Conservation (phyloP, 164 flowering plant species). For the Litsea cubeba region DNA sequence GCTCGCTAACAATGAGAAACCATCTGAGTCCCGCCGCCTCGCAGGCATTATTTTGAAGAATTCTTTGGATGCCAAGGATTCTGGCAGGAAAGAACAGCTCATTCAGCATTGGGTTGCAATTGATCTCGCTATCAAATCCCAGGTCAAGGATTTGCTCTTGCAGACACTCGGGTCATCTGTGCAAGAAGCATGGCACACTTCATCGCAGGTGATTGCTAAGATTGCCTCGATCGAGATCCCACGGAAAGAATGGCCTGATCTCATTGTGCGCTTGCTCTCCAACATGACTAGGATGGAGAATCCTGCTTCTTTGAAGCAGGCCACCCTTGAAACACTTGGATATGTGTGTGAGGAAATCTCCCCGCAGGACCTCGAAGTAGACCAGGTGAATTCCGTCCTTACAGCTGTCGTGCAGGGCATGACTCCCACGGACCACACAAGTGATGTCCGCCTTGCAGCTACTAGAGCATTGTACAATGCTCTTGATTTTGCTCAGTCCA, state of each 20-base stretch:
- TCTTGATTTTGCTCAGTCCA: slow-evolving; percentile 76
- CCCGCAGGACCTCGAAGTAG: slow-evolving; percentile 57
- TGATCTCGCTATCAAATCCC: slow-evolving; percentile 43
- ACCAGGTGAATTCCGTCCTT: slow-evolving; percentile 72
- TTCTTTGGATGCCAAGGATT: slow-evolving; percentile 71
- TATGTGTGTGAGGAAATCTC: slow-evolving; percentile 83
- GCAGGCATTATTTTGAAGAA: slow-evolving; percentile 85
- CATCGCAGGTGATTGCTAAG: slow-evolving; percentile 72
- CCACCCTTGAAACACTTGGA: slow-evolving; percentile 76
- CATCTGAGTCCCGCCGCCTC: slow-evolving; percentile 58
- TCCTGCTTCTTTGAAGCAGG: slow-evolving; percentile 50
- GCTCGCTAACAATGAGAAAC: slow-evolving; percentile 66
- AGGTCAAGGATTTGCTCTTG: slow-evolving; percentile 56
- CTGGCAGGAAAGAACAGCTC: slow-evolving; percentile 47
- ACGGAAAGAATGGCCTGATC: slow-evolving; percentile 69
- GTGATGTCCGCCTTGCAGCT: slow-evolving; percentile 79
- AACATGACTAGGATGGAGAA: slow-evolving; percentile 65
- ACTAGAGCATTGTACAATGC: slow-evolving; percentile 73
- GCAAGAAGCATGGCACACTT: slow-evolving; percentile 64
- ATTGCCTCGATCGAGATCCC: slow-evolving; percentile 71
- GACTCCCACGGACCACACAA: slow-evolving; percentile 48
- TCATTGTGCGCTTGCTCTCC: slow-evolving; percentile 48
- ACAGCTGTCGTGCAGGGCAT: slow-evolving; percentile 91
- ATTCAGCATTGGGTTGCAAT: slow-evolving; percentile 58
- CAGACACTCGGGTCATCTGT: slow-evolving; percentile 57